These are phyloP conservation scores for Paecilomyces sp. DNA, from an alignment of 2,329 filamentous ascomycete genomes.

Conservation along the genomic window DNA sequence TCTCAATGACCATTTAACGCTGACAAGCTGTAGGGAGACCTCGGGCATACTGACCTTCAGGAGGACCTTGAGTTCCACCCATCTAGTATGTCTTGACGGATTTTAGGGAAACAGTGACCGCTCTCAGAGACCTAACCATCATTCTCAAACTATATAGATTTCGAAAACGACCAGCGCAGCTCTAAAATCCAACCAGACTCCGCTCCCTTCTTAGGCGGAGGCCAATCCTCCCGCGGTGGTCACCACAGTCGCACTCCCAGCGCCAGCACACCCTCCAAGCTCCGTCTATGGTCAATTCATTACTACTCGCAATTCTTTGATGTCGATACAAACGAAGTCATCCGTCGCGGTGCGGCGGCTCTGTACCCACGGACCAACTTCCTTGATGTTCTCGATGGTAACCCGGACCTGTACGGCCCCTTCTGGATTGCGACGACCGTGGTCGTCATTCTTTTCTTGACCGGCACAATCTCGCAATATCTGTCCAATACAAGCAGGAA, in stretches of 20 bases:
- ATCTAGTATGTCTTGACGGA: conserved; percentile 52
- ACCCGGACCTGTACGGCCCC: conserved; percentile 92
- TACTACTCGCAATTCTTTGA: conserved; percentile 99
- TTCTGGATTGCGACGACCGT: conserved; percentile 99
- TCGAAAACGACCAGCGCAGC: conserved; percentile 54
- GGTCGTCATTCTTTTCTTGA: conserved; percentile 88
- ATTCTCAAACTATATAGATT: conserved; percentile 45
- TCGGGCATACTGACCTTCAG: conserved; percentile 95
- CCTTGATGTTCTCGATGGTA: conserved; percentile 92
- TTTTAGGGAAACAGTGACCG: not conserved
- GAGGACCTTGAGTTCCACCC: conserved; percentile 99
- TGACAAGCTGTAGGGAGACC: conserved; percentile 63
- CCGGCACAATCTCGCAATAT: conserved; percentile 91
- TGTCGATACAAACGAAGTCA: conserved; percentile 85
- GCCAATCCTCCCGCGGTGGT: conserved; percentile 31
- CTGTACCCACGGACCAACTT: conserved; percentile 90
- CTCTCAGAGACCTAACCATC: conserved; percentile 17
- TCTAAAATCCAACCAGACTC: conserved; percentile 43
- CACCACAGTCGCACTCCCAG: conserved; percentile 30
- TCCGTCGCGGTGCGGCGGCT: conserved; percentile 80
- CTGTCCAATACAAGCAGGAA: conserved; percentile 59
- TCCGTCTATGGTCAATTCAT: conserved; percentile 81
- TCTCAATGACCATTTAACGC: not conserved
- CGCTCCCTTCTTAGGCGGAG: conserved; percentile 43
- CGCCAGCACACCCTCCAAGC: conserved; percentile 56